phyloP scores from a whole-genome alignment of 108 stramenopile genomes.

The Licmophora abbreviata region DNA sequence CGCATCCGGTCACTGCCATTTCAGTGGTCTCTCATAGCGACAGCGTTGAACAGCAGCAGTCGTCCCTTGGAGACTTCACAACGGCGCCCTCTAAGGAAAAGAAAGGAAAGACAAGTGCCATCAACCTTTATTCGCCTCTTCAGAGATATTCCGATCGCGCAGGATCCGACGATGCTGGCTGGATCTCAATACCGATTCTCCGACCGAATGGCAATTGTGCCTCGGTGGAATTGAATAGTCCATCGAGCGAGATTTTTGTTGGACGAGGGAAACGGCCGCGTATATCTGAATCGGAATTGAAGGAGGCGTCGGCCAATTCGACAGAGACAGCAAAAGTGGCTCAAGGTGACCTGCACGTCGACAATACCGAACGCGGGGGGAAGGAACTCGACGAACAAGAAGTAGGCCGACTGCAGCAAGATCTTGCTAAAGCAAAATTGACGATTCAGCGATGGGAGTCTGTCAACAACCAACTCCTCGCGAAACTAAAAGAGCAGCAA shows the following conservation, averaged over 20 bases:
- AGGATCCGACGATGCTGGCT: too few species aligned
- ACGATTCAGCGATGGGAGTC: conserved; percentile 60
- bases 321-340: background rate
- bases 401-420: conserved; percentile 34
- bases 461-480: conserved; percentile 64
- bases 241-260: too few species aligned
- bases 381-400: conserved; percentile 12
- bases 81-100: too few species aligned
- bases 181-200: too few species aligned
- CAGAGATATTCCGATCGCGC: conserved; percentile 4
- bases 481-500: conserved; percentile 16
- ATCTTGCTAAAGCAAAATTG: conserved; percentile 31
- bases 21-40: conserved; percentile 20
- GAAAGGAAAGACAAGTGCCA: background rate
- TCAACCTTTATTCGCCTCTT: background rate
- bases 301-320: background rate
- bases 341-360: background rate
- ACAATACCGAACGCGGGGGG: background rate
- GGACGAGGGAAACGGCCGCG: conserved; percentile 1
- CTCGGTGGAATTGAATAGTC: too few species aligned
- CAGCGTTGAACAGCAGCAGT: background rate
- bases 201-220: too few species aligned
- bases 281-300: background rate
- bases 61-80: background rate
- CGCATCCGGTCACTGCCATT: conserved; percentile 54